Conservation (phyloP, 2,329 filamentous ascomycete species). For the Stylonectria norvegica region DNA sequence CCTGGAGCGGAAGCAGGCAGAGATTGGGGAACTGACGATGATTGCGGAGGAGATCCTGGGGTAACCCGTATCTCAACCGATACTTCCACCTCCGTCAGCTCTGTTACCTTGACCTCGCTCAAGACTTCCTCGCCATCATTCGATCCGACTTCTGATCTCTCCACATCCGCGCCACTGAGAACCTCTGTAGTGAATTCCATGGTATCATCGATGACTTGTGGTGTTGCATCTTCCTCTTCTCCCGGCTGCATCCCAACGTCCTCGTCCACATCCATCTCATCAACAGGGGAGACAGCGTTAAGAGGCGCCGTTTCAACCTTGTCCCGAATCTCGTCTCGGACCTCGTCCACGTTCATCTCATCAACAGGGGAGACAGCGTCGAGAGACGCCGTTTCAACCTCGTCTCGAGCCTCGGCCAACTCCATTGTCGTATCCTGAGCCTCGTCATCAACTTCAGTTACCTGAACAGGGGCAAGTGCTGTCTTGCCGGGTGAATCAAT, state of each 20-base stretch:
- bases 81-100: conserved; percentile 7
- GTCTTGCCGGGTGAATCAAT: too few relatives aligned
- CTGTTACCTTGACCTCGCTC: too few relatives aligned
- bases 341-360: conserved; percentile 9
- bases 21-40: conserved; percentile 3
- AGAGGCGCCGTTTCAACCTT: background rate
- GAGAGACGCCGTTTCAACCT: background rate
- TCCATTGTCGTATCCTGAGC: too few relatives aligned
- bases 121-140: conserved; percentile 2
- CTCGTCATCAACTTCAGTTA: too few relatives aligned
- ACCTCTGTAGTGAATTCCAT: conserved; percentile 8
- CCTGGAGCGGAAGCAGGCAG: conserved; percentile 5
- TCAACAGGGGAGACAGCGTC: background rate
- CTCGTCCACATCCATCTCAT: conserved; percentile 14
- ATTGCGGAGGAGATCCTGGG: conserved; percentile 8
- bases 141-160: conserved; percentile 4
- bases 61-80: conserved; percentile 8
- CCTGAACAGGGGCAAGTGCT: too few relatives aligned
- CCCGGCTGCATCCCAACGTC: background rate
- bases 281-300: background rate
- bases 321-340: background rate
- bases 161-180: conserved; percentile 7
- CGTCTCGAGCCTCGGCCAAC: background rate
- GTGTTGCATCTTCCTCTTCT: conserved; percentile 2
- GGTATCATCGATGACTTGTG: conserved; percentile 11